Percentiles rank a stretch among this genome's conserved stretches.
phyloP scores from a whole-genome alignment of 2,329 filamentous ascomycete genomes.

The Neofusicoccum parvum region DNA sequence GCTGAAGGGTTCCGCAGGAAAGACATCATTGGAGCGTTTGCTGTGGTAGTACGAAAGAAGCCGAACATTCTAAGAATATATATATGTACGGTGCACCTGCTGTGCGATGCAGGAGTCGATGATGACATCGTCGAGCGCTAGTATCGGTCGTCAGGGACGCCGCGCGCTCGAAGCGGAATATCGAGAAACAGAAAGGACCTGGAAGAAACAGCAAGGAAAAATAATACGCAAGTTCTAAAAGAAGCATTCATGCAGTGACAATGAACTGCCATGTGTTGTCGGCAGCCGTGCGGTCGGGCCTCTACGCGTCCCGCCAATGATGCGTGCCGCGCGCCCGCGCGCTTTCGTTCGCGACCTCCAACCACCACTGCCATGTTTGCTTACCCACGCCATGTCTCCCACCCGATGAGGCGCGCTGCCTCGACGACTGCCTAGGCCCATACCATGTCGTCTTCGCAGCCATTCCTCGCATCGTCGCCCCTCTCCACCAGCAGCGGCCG shows the following conservation, averaged over 20 bases:
- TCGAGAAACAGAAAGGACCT: background rate
- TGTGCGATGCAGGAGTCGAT: conserved; percentile 19
- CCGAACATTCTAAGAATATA: background rate
- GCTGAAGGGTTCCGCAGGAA: conserved; percentile 18
- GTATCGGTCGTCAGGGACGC: background rate
- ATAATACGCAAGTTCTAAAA: background rate
- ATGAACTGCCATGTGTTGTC: background rate
- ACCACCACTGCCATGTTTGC: background rate
- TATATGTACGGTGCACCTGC: conserved; percentile 8
- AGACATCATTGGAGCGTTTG: background rate
- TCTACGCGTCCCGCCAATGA: conserved; percentile 2
- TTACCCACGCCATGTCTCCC: background rate
- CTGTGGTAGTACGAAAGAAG: background rate
- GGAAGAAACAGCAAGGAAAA: background rate
- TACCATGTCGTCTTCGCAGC: conserved; percentile 51
- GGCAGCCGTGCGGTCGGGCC: background rate
- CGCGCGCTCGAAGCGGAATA: background rate
- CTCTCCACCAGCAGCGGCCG: conserved; percentile 40
- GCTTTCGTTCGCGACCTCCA: background rate
- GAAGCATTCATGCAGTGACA: background rate
- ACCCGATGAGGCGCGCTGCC: conserved; percentile 13
- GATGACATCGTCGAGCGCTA: conserved; percentile 22
- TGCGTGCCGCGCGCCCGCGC: conserved; percentile 8
- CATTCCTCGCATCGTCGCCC: conserved; percentile 51
- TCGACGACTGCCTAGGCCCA: conserved; percentile 2